These are phyloP conservation scores for Stygiomarasmius scandens DNA, from an alignment of 1,284 basidiomycete species.

Conservation along the genomic window DNA sequence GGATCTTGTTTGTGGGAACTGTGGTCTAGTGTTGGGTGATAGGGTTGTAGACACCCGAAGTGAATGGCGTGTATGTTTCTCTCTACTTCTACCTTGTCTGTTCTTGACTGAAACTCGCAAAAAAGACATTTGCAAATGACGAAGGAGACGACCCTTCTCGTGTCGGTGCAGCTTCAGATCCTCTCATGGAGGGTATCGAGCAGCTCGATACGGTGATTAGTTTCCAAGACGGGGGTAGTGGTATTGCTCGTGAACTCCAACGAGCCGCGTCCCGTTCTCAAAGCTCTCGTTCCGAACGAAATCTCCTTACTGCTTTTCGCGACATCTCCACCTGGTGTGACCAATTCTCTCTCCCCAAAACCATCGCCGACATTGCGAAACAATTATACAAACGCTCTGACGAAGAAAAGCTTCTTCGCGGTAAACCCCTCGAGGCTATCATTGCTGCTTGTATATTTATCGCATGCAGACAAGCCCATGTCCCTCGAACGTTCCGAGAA, in stretches of 20 bases:
- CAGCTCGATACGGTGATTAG: constrained; percentile 94
- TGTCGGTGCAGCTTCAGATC: constrained; percentile 96
- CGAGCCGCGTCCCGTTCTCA: constrained; percentile 84
- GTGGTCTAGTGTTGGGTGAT: constrained; percentile 95
- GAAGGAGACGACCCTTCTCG: constrained; percentile 99
- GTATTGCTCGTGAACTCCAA: constrained; percentile 90
- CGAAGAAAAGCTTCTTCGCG: constrained; percentile 91
- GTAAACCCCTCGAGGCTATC: constrained; percentile 90
- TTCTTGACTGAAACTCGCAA: constrained; percentile 21
- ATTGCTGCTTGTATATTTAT: constrained; percentile 99
- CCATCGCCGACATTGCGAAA: constrained; percentile 94
- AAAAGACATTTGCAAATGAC: constrained; percentile 97
- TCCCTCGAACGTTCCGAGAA: constrained; percentile 94
- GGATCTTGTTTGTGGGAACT: constrained; percentile 96
- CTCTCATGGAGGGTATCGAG: constrained; percentile 91
- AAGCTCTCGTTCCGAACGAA: constrained; percentile 79
- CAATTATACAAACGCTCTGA: constrained; percentile 97
- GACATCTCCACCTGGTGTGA: constrained; percentile 94
- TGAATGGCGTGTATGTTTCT: constrained; percentile 88
- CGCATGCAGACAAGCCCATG: constrained; percentile 92
- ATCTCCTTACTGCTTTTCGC: constrained; percentile 85
- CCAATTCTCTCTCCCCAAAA: constrained; percentile 93
- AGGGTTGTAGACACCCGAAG: constrained; percentile 96
- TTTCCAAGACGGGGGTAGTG: constrained; percentile 92
- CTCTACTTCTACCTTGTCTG: constrained; percentile 15